phyloP scores from a whole-genome alignment of 768 basidiomycete genomes.

The Collybia sp. region DNA sequence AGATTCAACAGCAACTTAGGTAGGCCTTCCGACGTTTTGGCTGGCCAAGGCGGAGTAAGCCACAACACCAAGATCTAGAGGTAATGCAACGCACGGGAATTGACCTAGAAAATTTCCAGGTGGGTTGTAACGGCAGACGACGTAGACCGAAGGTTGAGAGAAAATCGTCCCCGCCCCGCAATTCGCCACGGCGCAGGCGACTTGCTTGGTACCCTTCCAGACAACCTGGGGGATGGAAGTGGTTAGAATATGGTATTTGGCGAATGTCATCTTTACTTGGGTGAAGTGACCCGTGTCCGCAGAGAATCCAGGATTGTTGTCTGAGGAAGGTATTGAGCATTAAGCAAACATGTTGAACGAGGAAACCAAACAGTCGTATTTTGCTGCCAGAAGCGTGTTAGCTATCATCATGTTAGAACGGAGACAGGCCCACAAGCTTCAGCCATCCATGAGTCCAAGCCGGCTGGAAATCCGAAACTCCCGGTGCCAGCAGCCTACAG shows the following conservation, averaged over 20 bases:
- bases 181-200: conserved; percentile 39
- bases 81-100: conserved; percentile 12
- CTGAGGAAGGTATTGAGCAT: conserved; percentile 10
- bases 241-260: neutral
- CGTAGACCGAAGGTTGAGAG: conserved; percentile 13
- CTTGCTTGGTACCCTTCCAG: conserved; percentile 46
- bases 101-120: conserved; percentile 20
- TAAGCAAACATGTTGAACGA: too few species aligned
- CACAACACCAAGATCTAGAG: neutral
- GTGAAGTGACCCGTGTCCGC: conserved; percentile 23
- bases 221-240: conserved; percentile 31
- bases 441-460: conserved; percentile 19
- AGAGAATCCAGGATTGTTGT: conserved; percentile 21
- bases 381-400: conserved; percentile 4
- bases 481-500: conserved; percentile 15
- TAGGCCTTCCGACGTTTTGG: too few species aligned
- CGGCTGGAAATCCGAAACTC: conserved; percentile 11
- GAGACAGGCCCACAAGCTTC: conserved; percentile 19
- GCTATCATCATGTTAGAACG: neutral
- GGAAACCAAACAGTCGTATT: conserved; percentile 17
- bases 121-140: conserved; percentile 23
- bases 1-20: too few species aligned
- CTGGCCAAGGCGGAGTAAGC: too few species aligned
- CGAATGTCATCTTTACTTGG: conserved; percentile 10
- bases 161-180: conserved; percentile 29